Conservation (phyloP, 2,329 filamentous ascomycete genomes). For the Metarhizium robertsii region DNA sequence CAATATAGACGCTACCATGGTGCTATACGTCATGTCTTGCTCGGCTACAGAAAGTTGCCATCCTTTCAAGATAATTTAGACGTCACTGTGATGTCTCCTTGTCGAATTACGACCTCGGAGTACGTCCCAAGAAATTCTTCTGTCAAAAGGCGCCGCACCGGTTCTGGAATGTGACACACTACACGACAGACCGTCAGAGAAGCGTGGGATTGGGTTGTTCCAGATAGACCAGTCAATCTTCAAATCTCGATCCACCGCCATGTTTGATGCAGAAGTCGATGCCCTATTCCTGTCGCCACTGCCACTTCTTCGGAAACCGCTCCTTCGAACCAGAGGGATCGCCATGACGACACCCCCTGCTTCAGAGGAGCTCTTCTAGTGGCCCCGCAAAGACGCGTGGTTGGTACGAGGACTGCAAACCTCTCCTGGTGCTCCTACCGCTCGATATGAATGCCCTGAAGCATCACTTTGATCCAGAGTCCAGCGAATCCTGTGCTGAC, state of each 20-base stretch:
- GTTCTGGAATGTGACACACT: background rate
- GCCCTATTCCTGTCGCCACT: background rate
- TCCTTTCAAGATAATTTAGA: background rate
- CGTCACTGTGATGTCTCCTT: background rate
- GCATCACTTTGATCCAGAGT: constrained; percentile 41
- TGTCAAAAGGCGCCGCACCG: background rate
- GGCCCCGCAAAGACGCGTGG: constrained; percentile 26
- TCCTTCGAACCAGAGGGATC: constrained; percentile 10
- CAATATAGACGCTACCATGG: background rate
- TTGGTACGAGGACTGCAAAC: constrained; percentile 58
- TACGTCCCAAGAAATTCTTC: background rate
- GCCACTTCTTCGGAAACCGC: constrained; percentile 11
- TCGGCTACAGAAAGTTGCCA: background rate
- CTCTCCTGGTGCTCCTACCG: constrained; percentile 52
- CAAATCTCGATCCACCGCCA: too few species aligned
- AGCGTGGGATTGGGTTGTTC: too few species aligned
- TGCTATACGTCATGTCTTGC: background rate
- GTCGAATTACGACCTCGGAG: background rate
- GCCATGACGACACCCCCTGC: constrained; percentile 2
- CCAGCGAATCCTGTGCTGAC: constrained; percentile 40
- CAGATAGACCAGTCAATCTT: too few species aligned
- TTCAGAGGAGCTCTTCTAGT: constrained; percentile 19
- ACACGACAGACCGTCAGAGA: background rate
- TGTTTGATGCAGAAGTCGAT: background rate
- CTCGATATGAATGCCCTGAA: constrained; percentile 29